Base-by-base conservation (phyloP, 1,284 basidiomycete genomes). In the Heterobasidion occidentale region DNA sequence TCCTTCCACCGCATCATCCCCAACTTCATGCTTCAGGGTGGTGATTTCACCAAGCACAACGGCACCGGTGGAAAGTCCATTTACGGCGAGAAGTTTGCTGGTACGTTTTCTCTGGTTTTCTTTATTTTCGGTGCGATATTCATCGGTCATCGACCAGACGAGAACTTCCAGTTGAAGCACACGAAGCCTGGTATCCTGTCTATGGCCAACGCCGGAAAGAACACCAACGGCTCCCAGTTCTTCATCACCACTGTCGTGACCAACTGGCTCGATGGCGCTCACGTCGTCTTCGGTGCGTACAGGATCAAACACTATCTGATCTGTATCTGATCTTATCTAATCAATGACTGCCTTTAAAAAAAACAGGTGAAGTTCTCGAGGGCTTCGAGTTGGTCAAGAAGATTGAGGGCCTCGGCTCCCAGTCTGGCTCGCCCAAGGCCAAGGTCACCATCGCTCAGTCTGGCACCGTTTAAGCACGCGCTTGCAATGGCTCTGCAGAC, bases 41-140 rank as follows among this genome's bases (percentile, higher is more conserved):
- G 88, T 54, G 88, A 90, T 65, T 89, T 90, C 72, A 88, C 84
- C 60, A 68, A 64, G 17, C 65, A 69, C 42, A 84, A 98, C 65
- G 95, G 96, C 14, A 98, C 93, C 1, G 95, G 96, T 59, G 92
- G 92, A 55, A 88, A 88, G 72, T 92, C 88, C 33, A 98, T 98
- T 72, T 98, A 95, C 65, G 94, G 95, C 62, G 80, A 83, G 63
- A 92, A 89, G 67, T 93, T 90, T 61, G 71, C 64, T n/a, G 88
- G 87, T 86, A 53, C 59, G 74, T 62, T 19, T 63, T 45, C 48
- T 20, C 9, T 36, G 45, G 20, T 7, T 12, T 36, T 35, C n/a
- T 15, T 17, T 12, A 35, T 34, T 50, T n/a, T 46, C 42, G 34
- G 34, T 14, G 47, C 14, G 46, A 17, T 44, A 15, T 9, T 34